Conservation (phyloP, 2,329 filamentous ascomycete species). For the Cercospora beticola region DNA sequence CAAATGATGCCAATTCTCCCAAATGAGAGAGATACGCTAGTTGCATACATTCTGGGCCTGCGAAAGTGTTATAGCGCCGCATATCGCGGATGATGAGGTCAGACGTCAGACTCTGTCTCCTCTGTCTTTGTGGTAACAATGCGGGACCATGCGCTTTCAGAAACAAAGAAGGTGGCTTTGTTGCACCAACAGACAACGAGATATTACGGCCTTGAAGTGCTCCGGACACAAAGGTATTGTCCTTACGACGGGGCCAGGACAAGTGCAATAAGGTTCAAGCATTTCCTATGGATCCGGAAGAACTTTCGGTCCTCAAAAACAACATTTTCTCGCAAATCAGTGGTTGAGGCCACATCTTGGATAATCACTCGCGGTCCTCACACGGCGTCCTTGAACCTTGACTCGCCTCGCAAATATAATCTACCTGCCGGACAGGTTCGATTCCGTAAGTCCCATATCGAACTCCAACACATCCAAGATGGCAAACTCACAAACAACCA, state of each 20-base stretch:
- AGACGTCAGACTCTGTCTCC: not conserved
- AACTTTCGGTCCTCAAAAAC: not conserved
- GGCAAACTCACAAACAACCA: not conserved
- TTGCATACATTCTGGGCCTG: not conserved
- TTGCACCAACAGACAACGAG: not conserved
- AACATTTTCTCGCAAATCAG: not conserved
- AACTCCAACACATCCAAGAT: not conserved
- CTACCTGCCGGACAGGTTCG: constrained; percentile 1
- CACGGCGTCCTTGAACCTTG: not conserved
- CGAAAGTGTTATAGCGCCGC: not conserved
- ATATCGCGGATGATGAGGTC: not conserved
- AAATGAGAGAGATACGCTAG: not conserved
- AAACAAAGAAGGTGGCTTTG: not conserved
- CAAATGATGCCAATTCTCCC: not conserved
- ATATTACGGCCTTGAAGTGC: not conserved
- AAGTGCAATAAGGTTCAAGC: not conserved
- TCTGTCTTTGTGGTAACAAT: not conserved
- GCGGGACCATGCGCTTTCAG: not conserved
- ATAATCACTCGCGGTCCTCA: not conserved
- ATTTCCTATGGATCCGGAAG: not conserved
- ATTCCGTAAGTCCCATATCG: not conserved
- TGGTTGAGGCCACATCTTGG: not conserved
- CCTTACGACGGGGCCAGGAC: not conserved
- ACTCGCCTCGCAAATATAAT: not conserved
- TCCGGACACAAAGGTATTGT: not conserved